Conservation (phyloP, 768 basidiomycete genomes). For the Pleurotus cornucopiae region DNA sequence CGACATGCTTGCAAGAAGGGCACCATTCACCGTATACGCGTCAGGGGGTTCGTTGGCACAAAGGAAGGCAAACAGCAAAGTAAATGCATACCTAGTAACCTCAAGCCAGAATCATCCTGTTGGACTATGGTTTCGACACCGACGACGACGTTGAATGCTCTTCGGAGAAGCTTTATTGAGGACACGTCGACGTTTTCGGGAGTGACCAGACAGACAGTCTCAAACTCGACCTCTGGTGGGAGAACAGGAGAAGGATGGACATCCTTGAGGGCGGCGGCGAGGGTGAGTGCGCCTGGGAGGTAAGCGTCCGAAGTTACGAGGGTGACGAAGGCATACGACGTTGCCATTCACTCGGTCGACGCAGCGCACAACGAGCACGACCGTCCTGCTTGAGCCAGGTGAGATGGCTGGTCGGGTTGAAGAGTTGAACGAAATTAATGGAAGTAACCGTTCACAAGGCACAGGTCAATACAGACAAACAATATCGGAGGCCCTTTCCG, state of each 20-base stretch:
- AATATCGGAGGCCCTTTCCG: constrained; percentile 3
- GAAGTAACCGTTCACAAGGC: not conserved
- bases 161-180: constrained; percentile 73
- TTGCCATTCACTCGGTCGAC: constrained; percentile 45
- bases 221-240: constrained; percentile 58
- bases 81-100: constrained; percentile 72
- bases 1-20: not conserved
- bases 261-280: constrained; percentile 81
- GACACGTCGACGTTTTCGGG: constrained; percentile 88
- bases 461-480: not conserved
- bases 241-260: constrained; percentile 50
- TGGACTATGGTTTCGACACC: constrained; percentile 88
- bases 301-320: constrained; percentile 91
- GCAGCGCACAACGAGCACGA: constrained; percentile 14
- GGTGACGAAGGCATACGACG: constrained; percentile 80
- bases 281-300: constrained; percentile 86
- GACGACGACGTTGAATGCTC: constrained; percentile 79
- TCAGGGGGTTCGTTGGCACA: too few species aligned
- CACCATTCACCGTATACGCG: too few species aligned
- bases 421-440: too few species aligned
- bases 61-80: not conserved
- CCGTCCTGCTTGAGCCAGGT: not conserved
- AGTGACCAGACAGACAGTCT: constrained; percentile 88
- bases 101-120: constrained; percentile 59
- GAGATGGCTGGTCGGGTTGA: not conserved